Base-by-base conservation (phyloP, 495 filamentous ascomycete species). In the Talaromyces ruber region DNA sequence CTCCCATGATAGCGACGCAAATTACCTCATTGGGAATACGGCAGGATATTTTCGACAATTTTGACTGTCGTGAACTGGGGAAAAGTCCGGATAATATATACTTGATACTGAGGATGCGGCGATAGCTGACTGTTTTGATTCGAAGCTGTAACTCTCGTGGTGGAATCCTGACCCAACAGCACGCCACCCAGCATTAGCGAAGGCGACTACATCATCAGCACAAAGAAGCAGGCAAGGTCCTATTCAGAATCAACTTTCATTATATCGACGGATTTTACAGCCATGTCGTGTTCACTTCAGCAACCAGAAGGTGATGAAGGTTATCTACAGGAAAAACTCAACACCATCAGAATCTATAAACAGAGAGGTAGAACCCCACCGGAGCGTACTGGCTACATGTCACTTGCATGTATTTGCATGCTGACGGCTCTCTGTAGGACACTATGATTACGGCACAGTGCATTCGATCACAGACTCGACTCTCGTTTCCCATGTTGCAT, bases 381-480 rank as follows among this genome's bases (percentile, higher is more conserved):
- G 50, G n/a, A 24, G 24, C 9, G 7, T 24, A 26, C 21, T 21
- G 4, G 26, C 4, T 6, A n/a, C 39, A 21, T 1, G 1, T 11
- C 8, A 8, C 3, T 7, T 45, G 6, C 5, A 21, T 21, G 0
- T 7, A 21, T 1, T 45, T 45, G 5, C 5, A 45, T 45, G 16
- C 39, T 45, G n/a, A 45, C 7, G 6, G 39, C 21, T 45, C 0
- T 45, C n/a, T 21, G 11, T 22, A 59, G 57, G 34, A 16, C 22
- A 45, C 24, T 59, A 59, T 43, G 57, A 59, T 16, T 59, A 59
- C 7, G 22, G 14, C 16, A 59, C 57, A 22, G 57, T 59, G 2
- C 57, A 59, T 34, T 45, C 57, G 11, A 59, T 59, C 18, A 59
- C 57, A 21, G 34, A 59, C 7, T 59, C 34, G 34, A 45, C 57